phyloP scores from a whole-genome alignment of 805 yeast genomes.

The Ogataea chonburiensis region DNA sequence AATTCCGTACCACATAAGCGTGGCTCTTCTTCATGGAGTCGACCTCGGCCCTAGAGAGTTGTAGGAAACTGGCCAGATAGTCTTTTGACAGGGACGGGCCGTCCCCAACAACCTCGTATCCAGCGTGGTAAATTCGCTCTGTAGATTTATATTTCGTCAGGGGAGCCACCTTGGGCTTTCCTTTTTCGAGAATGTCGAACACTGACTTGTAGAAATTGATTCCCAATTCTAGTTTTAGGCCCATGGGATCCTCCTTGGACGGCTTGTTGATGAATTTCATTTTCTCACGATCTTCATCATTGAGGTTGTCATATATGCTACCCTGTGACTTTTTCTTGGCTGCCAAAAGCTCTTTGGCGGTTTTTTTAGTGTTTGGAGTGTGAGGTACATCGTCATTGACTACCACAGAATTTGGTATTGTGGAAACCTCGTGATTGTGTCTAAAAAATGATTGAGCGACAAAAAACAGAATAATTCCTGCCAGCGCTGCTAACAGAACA shows the following conservation, averaged over 20 bases:
- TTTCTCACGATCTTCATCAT: conserved; percentile 18
- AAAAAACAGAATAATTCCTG: conserved; percentile 7
- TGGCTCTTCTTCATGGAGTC: conserved; percentile 48
- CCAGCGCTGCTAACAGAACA: conserved; percentile 7
- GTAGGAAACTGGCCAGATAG: conserved; percentile 50
- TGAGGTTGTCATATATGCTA: conserved; percentile 10
- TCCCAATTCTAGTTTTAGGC: conserved; percentile 35
- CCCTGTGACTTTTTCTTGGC: conserved; percentile 5
- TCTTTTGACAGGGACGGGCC: conserved; percentile 48
- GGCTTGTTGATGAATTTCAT: conserved; percentile 24
- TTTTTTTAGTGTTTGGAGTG: conserved; percentile 7
- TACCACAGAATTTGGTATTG: conserved; percentile 2
- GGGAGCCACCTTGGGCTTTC: conserved; percentile 44
- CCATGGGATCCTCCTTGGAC: conserved; percentile 33
- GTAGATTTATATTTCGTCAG: conserved; percentile 45
- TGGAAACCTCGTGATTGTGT: not conserved
- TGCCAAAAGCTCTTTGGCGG: conserved; percentile 21
- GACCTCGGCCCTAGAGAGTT: conserved; percentile 43
- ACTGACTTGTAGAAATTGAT: conserved; percentile 44
- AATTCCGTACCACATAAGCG: conserved; percentile 38
- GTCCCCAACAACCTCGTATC: conserved; percentile 42
- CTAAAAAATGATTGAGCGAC: conserved; percentile 8
- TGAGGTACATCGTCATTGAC: conserved; percentile 12
- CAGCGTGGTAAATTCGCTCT: conserved; percentile 53
- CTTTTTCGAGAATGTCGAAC: conserved; percentile 36